Conservation (phyloP, 768 basidiomycete species). For the Boletellus ananiceps region DNA sequence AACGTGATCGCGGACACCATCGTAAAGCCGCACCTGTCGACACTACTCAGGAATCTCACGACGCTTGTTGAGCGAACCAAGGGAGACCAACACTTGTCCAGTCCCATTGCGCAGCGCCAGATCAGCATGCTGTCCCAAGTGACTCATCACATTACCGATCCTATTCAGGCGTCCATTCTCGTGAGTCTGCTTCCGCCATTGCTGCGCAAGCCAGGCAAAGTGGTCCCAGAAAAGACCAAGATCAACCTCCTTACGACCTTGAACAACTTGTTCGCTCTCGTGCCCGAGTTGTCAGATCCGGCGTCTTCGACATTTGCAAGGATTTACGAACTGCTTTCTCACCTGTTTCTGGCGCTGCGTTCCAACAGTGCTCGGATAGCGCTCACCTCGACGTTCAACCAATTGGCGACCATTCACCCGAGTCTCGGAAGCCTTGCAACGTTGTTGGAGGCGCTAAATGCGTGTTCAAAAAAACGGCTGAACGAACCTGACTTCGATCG, state of each 20-base stretch:
- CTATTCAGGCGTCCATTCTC: conserved; percentile 67
- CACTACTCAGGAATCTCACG: conserved; percentile 69
- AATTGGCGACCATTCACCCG: conserved; percentile 37
- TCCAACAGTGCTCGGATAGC: conserved; percentile 65
- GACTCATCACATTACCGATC: conserved; percentile 66
- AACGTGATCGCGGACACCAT: conserved; percentile 45
- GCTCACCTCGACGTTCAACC: conserved; percentile 62
- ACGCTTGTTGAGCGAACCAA: conserved; percentile 62
- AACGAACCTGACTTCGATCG: conserved; percentile 94
- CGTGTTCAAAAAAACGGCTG: conserved; percentile 75
- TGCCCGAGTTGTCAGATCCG: conserved; percentile 54
- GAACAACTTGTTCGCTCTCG: conserved; percentile 57
- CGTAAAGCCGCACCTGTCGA: conserved; percentile 65
- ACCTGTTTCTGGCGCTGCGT: conserved; percentile 73
- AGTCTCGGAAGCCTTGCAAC: conserved; percentile 46
- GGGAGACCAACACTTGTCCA: conserved; percentile 44
- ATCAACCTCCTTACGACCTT: conserved; percentile 72
- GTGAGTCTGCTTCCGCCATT: conserved; percentile 73
- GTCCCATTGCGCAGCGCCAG: conserved; percentile 73
- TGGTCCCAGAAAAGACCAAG: conserved; percentile 85
- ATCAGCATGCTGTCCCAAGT: conserved; percentile 77
- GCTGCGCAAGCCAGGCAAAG: conserved; percentile 67
- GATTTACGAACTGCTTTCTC: conserved; percentile 64
- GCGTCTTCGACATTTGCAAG: conserved; percentile 42
- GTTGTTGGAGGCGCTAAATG: conserved; percentile 69